A percentile compares a stretch with the other conserved stretches of the same genome.
Conservation (phyloP, 176 grass and related monocot species). For the Carex parvula region DNA sequence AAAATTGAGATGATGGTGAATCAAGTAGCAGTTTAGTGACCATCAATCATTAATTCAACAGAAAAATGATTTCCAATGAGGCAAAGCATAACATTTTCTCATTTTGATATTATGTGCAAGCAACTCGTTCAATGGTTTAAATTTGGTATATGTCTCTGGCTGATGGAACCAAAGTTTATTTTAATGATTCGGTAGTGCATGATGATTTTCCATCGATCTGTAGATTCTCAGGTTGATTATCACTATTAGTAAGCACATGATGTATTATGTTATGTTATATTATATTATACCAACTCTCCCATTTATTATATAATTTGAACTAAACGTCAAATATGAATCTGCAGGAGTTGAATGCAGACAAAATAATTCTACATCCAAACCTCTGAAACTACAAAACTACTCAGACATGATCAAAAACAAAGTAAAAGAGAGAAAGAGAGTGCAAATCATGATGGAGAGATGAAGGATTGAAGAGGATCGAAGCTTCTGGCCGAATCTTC, state of each 20-base stretch:
- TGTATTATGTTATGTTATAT: not conserved
- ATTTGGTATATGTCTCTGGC: not conserved
- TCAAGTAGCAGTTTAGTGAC: not conserved
- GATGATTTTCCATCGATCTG: not conserved
- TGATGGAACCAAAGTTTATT: not conserved
- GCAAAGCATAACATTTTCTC: not conserved
- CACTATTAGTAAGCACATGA: not conserved
- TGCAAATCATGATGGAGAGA: too few species aligned
- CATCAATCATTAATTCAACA: not conserved
- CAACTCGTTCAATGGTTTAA: constrained; percentile 1
- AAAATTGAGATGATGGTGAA: not conserved
- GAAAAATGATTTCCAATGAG: not conserved
- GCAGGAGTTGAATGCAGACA: not conserved
- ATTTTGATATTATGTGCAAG: not conserved
- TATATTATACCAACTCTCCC: too few species aligned
- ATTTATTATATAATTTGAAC: too few species aligned
- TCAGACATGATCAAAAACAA: too few species aligned
- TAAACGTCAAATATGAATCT: too few species aligned
- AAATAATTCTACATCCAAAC: too few species aligned
- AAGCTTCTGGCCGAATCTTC: too few species aligned
- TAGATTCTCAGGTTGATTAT: not conserved
- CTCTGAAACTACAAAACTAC: too few species aligned
- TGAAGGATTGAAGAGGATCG: too few species aligned
- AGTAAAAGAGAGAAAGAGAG: too few species aligned
- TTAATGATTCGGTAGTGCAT: not conserved